Conservation (phyloP, 495 filamentous ascomycete species). For the Lasiosphaeria ovina region DNA sequence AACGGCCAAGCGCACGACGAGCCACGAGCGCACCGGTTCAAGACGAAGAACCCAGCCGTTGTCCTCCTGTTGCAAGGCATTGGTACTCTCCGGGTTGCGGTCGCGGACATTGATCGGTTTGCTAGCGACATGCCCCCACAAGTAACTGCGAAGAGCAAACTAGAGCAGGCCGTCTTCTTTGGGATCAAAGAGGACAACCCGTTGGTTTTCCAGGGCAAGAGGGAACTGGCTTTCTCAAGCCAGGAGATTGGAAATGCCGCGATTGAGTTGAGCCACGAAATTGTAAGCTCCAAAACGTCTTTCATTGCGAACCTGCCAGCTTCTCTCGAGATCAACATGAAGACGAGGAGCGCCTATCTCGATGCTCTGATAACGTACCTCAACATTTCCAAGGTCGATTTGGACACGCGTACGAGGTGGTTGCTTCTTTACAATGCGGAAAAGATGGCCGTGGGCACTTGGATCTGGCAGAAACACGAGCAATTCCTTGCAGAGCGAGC, state of each 20-base stretch:
- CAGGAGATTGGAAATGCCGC: slow-evolving; percentile 77
- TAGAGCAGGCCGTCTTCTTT: slow-evolving; percentile 94
- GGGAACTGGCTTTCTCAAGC: slow-evolving; percentile 59
- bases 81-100: slow-evolving; percentile 74
- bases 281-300: slow-evolving; percentile 70
- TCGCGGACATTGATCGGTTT: slow-evolving; percentile 52
- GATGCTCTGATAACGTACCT: slow-evolving; percentile 69
- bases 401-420: slow-evolving; percentile 70
- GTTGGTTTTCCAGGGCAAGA: slow-evolving; percentile 67
- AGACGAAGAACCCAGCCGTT: slow-evolving; percentile 60
- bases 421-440: slow-evolving; percentile 84
- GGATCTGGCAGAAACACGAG: slow-evolving; percentile 78
- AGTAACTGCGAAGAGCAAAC: slow-evolving; percentile 78
- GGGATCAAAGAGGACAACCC: slow-evolving; percentile 76
- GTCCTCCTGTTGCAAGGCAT: slow-evolving; percentile 75
- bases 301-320: slow-evolving; percentile 68
- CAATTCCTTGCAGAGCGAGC: slow-evolving; percentile 45
- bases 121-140: slow-evolving; percentile 46
- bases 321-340: slow-evolving; percentile 78
- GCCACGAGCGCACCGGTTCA: slow-evolving; percentile 45
- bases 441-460: slow-evolving; percentile 78
- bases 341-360: slow-evolving; percentile 64
- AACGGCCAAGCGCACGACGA: slow-evolving; percentile 40
- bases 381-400: slow-evolving; percentile 46
- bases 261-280: slow-evolving; percentile 72